These are phyloP conservation scores for Juglanconis sp. DNA, from an alignment of 2,329 filamentous ascomycete species.

Conservation along the genomic window DNA sequence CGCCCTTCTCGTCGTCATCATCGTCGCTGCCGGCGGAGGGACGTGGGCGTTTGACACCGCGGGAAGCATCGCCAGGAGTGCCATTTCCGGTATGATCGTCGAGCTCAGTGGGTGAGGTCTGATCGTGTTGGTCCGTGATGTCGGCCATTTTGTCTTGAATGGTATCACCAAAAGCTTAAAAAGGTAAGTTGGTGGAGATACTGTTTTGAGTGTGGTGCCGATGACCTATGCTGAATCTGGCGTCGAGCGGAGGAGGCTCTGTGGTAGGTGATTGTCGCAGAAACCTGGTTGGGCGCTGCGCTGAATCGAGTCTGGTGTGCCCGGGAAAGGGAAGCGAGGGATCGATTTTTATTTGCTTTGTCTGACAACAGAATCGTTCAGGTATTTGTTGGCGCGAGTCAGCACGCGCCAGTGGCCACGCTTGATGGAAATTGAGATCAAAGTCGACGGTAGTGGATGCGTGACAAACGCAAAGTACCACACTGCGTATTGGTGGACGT, in stretches of 20 bases:
- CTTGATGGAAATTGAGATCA: background rate
- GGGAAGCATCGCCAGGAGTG: constrained; percentile 63
- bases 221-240: constrained; percentile 66
- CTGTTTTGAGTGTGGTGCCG: constrained; percentile 64
- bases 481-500: background rate
- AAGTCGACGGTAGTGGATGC: background rate
- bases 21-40: constrained; percentile 85
- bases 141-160: constrained; percentile 63
- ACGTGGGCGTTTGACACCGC: constrained; percentile 87
- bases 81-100: constrained; percentile 72
- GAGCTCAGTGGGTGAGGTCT: constrained; percentile 70
- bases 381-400: constrained; percentile 27
- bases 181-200: constrained; percentile 58
- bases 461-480: constrained; percentile 2
- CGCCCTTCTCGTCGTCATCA: constrained; percentile 95
- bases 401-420: constrained; percentile 22
- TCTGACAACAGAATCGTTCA: constrained; percentile 26
- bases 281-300: constrained; percentile 52
- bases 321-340: constrained; percentile 45
- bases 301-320: constrained; percentile 48
- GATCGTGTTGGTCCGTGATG: constrained; percentile 74
- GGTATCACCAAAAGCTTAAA: constrained; percentile 51
- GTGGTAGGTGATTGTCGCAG: constrained; percentile 46
- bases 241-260: constrained; percentile 49
- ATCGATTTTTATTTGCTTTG: constrained; percentile 40